Percentiles rank a stretch among this genome's conserved stretches.
Conservation (phyloP, 768 basidiomycete species). For the Suillus lakei region DNA sequence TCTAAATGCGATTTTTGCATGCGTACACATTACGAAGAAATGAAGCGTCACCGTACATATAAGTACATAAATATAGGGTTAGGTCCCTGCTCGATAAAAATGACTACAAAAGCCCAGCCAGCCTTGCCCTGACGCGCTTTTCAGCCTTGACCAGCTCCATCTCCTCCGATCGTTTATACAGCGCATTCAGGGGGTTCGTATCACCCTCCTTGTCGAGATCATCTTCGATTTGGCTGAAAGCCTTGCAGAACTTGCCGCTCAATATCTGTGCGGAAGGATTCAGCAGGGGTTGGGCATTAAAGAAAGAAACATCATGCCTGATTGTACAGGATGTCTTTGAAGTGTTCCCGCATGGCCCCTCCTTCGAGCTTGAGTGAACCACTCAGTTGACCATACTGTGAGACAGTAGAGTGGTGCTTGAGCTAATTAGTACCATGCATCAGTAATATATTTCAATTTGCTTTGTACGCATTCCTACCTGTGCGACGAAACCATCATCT, state of each 20-base stretch:
- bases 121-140: slow-evolving; percentile 56
- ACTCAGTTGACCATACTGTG: slow-evolving; percentile 65
- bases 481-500: slow-evolving; percentile 65
- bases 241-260: slow-evolving; percentile 60
- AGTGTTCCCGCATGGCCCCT: slow-evolving; percentile 51
- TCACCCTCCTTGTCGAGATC: slow-evolving; percentile 60
- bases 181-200: slow-evolving; percentile 57
- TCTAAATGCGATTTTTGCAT: slow-evolving; percentile 18
- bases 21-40: background rate
- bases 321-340: slow-evolving; percentile 61
- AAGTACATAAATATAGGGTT: background rate
- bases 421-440: slow-evolving; percentile 39
- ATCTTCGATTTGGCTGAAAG: slow-evolving; percentile 59
- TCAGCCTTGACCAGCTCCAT: slow-evolving; percentile 63
- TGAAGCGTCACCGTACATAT: background rate
- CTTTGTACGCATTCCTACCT: slow-evolving; percentile 38
- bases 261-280: slow-evolving; percentile 45
- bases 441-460: background rate
- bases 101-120: slow-evolving; percentile 45
- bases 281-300: background rate
- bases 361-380: slow-evolving; percentile 63
- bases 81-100: background rate
- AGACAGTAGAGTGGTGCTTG: slow-evolving; percentile 64
- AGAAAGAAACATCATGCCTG: slow-evolving; percentile 41
- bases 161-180: slow-evolving; percentile 55